Base-by-base conservation (phyloP, 1,284 basidiomycete genomes). In the Polyporus tsugae region DNA sequence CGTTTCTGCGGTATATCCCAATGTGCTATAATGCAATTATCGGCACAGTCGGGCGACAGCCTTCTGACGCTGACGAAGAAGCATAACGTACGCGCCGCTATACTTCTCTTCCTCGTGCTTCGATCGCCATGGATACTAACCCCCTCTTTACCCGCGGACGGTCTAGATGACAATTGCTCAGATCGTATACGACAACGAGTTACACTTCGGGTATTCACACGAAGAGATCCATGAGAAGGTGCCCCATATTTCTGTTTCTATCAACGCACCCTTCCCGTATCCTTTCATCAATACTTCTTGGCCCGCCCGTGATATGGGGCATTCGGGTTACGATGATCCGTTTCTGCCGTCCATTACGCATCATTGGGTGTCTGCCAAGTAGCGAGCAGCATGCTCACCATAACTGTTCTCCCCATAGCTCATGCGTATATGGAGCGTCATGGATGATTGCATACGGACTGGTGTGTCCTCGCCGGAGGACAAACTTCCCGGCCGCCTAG, bases 181-280 rank as follows among this genome's bases (percentile, higher is more conserved):
- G 81, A 94, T 98, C 59, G 95, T 99, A 2, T 96, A 95, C 81
- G 95, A 98, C 80, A 99, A 99, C 76, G 97, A 98, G 80, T 87
- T 91, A 70, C 90, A 86, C 73, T 90, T 95, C 75, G 91, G 94
- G 59, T 87, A 92, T 66, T 87, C 88, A 2, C 89, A 93, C 60
- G 87, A 88, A 15, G 92, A 96, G 52, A 95, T 98, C 70, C 86
- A 91, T 72, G 80, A 84, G 49, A 94, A 95, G 82, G 91, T 92
- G 70, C 64, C 79, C 70, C 58, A 55, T 75, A 67, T 69, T 66
- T 71, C 64, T 61, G 19, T 44, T 35, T n/a, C 35, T 62, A 42
- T 52, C 29, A 33, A 38, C 41, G 35, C 29, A 59, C 53, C 49
- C 41, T 19, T 53, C 39, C 46, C 62, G 38, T 22, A 58, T 36